Conservation (phyloP, 2,329 filamentous ascomycete genomes). For the Cladosporium sp. region DNA sequence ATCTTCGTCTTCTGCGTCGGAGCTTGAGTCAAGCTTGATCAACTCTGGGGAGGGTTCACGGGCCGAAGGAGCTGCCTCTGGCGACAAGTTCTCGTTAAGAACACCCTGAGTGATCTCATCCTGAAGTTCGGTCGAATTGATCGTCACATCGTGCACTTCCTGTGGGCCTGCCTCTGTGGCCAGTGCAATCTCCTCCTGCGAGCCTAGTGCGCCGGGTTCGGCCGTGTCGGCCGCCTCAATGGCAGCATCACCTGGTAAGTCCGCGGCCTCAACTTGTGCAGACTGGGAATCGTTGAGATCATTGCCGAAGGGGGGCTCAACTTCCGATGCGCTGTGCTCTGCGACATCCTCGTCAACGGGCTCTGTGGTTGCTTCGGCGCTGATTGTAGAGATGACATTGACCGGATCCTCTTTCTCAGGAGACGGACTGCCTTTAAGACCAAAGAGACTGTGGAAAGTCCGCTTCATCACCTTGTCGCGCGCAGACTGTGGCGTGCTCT, state of each 20-base stretch:
- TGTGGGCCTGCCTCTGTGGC: neutral
- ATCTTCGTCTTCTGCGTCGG: constrained; percentile 29
- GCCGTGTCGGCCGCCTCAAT: neutral
- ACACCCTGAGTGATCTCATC: neutral
- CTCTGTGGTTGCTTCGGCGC: neutral
- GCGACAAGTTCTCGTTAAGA: neutral
- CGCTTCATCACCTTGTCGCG: constrained; percentile 34
- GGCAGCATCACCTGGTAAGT: neutral
- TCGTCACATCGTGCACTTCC: neutral
- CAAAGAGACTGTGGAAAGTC: constrained; percentile 37
- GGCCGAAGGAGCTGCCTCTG: neutral
- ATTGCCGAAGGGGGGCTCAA: neutral
- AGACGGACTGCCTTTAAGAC: constrained; percentile 33
- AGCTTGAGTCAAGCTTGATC: constrained; percentile 32
- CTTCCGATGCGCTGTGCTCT: neutral
- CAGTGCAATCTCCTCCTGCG: neutral
- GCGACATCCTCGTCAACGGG: neutral
- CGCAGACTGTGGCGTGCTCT: constrained; percentile 29
- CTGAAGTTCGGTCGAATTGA: neutral
- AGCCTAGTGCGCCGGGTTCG: neutral
- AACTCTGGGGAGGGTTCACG: constrained; percentile 20
- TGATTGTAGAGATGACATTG: neutral
- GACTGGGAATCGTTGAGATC: neutral
- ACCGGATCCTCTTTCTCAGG: constrained; percentile 24
- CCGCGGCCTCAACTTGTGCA: neutral